Evolutionary conservation across 139 green algal species (phyloP).

Genomic region (Chlorella sp.): DNA sequence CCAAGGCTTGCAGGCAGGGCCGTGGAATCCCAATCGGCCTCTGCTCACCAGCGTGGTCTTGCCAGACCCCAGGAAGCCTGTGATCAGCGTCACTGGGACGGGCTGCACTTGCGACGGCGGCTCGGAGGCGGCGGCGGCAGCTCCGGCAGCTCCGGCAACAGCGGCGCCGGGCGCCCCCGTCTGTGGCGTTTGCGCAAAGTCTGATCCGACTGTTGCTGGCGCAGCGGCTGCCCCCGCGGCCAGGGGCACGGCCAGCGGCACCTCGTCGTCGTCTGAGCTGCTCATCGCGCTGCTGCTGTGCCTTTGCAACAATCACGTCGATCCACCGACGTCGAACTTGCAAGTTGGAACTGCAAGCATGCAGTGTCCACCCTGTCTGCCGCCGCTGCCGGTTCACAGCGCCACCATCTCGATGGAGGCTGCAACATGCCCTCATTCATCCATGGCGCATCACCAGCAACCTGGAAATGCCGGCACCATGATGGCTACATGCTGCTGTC

Average conservation of each 20-base stretch:
- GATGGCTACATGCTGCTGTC: too few species aligned
- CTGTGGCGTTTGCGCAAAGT: neutral
- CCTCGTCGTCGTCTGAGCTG: conserved; percentile 16
- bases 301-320: too few species aligned
- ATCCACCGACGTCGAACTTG: too few species aligned
- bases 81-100: conserved; percentile 75
- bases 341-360: too few species aligned
- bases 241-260: neutral
- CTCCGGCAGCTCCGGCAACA: neutral
- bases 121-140: neutral
- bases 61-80: conserved; percentile 56
- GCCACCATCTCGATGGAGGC: too few species aligned
- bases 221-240: neutral
- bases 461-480: too few species aligned
- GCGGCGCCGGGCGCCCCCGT: neutral
- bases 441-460: too few species aligned
- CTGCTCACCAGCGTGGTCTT: conserved; percentile 94
- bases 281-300: neutral
- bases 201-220: neutral
- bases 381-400: too few species aligned
- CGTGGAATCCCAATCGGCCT: conserved; percentile 49
- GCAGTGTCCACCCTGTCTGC: too few species aligned
- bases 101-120: neutral
- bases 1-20: too few species aligned
- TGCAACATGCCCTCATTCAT: too few species aligned